Evolutionary conservation across 116 monocot species (phyloP).

Genomic region (Phalaenopsis hybrid): DNA sequence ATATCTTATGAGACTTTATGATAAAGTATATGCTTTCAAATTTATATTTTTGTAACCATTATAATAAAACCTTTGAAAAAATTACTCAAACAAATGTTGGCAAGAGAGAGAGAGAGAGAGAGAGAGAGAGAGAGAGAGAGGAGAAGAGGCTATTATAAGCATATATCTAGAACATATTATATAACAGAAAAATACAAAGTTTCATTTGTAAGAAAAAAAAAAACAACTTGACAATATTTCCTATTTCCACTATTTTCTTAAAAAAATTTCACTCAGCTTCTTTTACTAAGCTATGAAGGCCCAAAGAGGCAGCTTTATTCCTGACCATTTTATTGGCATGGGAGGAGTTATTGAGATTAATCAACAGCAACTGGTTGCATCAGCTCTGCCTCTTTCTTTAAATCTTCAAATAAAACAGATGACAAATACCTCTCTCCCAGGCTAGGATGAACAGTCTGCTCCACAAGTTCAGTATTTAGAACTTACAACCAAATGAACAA

Average conservation of each 20-base stretch:
- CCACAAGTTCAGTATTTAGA: neutral
- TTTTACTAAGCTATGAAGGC: neutral
- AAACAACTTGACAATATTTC: neutral
- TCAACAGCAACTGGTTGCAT: conserved; percentile 86
- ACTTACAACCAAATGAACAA: neutral
- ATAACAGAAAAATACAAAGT: no score
- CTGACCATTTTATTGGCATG: neutral
- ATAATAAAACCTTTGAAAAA: no score
- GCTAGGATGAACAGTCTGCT: conserved; percentile 66
- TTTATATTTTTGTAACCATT: no score
- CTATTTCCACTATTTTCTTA: neutral
- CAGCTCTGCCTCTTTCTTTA: conserved; percentile 76
- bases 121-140: no score
- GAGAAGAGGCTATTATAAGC: no score
- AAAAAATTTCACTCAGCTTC: neutral
- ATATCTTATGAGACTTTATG: no score
- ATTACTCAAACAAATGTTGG: no score
- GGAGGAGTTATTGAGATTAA: conserved; percentile 11
- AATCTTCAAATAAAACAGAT: conserved; percentile 67
- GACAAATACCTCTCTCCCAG: conserved; percentile 89
- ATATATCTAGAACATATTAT: no score
- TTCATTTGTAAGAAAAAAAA: neutral
- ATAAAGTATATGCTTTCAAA: no score
- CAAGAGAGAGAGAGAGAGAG: no score
- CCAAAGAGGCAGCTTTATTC: neutral